Conservation (phyloP, 179 eudicot species). For the Sideroxylon spinosum region DNA sequence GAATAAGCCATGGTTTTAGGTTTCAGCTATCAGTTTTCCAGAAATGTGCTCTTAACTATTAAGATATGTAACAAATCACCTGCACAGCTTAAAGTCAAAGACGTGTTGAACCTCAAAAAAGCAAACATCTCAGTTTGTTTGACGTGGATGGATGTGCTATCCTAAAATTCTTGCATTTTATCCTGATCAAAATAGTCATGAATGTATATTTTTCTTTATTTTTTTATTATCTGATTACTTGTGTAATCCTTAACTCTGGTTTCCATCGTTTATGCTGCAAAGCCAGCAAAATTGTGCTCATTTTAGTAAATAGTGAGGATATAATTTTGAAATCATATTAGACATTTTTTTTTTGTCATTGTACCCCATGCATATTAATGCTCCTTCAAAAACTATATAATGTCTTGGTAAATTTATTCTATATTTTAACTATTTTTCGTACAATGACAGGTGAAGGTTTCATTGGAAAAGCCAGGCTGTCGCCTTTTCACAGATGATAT, state of each 20-base stretch:
- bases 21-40: neutral
- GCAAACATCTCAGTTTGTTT: neutral
- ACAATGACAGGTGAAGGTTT: constrained; percentile 46
- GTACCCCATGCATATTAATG: neutral
- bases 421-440: neutral
- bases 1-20: neutral
- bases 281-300: neutral
- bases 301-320: neutral
- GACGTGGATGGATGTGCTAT: neutral
- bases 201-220: neutral
- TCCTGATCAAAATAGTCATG: neutral
- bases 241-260: neutral
- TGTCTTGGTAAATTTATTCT: neutral
- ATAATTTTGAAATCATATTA: neutral
- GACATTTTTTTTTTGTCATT: constrained; percentile 5
- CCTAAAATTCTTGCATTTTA: neutral
- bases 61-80: neutral
- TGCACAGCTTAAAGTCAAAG: neutral
- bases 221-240: neutral
- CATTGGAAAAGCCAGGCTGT: constrained; percentile 39
- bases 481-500: constrained; percentile 66
- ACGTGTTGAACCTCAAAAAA: neutral
- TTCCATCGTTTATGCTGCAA: neutral
- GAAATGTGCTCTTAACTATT: neutral
- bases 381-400: neutral